phyloP scores from a whole-genome alignment of 2,329 filamentous ascomycete species.

The Apiospora marii region DNA sequence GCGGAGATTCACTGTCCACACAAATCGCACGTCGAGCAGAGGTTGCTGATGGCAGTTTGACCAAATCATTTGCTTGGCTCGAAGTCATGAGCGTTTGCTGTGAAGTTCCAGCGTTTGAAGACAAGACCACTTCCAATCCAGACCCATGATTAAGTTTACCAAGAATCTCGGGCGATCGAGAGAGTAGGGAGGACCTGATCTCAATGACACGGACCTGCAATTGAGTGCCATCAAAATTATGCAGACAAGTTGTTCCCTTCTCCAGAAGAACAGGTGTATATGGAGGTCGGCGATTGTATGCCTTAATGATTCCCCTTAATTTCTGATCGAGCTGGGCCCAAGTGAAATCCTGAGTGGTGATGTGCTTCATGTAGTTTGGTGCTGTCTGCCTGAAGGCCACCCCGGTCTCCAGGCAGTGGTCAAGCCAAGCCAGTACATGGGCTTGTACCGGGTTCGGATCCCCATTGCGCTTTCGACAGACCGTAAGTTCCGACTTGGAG shows the following conservation, averaged over 20 bases:
- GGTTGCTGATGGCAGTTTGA: not conserved
- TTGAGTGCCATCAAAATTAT: not conserved
- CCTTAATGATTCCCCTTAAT: not conserved
- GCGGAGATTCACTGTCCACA: not conserved
- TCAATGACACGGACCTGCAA: not conserved
- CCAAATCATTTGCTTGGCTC: no score
- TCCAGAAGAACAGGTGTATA: not conserved
- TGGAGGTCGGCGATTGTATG: not conserved
- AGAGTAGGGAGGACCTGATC: not conserved
- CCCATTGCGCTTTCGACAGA: not conserved
- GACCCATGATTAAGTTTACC: not conserved
- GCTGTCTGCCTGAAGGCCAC: not conserved
- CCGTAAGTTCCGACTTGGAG: not conserved
- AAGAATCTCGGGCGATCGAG: no score
- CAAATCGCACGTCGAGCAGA: not conserved
- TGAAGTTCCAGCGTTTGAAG: not conserved
- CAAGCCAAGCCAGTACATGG: conserved; percentile 2
- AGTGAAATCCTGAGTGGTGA: not conserved
- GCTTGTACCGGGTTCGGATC: not conserved
- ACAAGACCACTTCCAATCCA: not conserved
- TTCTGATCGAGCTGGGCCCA: not conserved
- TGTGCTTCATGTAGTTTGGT: not conserved
- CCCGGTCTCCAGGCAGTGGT: not conserved
- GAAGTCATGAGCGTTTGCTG: no score
- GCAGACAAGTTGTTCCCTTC: not conserved